Conservation (phyloP, 2,329 filamentous ascomycete genomes). For the Phialophora verrucosa region DNA sequence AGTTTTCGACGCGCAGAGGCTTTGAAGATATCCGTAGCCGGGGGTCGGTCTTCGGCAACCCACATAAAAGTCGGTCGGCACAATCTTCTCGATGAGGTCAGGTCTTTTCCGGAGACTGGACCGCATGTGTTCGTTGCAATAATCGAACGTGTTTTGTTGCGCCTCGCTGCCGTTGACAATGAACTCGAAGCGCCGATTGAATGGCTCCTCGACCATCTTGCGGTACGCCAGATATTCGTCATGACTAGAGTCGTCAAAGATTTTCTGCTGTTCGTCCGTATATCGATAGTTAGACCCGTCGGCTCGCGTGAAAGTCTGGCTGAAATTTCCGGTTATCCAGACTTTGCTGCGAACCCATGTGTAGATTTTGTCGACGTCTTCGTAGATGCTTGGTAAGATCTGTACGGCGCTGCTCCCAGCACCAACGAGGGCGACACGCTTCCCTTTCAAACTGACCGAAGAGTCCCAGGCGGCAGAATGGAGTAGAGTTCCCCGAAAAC, state of each 20-base stretch:
- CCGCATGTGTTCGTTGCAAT: slow-evolving; percentile 7
- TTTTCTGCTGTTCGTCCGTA: slow-evolving; percentile 27
- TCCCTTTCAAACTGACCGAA: slow-evolving; percentile 38
- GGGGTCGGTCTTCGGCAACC: slow-evolving; percentile 51
- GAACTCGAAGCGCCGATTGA: slow-evolving; percentile 29
- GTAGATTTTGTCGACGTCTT: slow-evolving; percentile 43
- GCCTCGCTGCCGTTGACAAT: slow-evolving; percentile 15
- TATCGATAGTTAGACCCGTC: slow-evolving; percentile 31
- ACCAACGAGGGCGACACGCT: slow-evolving; percentile 40
- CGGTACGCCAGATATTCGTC: slow-evolving; percentile 25
- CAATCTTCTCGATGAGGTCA: slow-evolving; percentile 51
- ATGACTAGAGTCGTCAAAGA: slow-evolving; percentile 14
- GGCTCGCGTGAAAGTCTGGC: slow-evolving; percentile 31
- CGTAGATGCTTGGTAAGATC: slow-evolving; percentile 47
- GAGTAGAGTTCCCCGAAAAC: slow-evolving; percentile 45
- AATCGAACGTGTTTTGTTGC: slow-evolving; percentile 17
- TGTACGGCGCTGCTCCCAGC: slow-evolving; percentile 39
- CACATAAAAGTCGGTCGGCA: slow-evolving; percentile 53
- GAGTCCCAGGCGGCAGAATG: slow-evolving; percentile 45
- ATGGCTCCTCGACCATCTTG: slow-evolving; percentile 30
- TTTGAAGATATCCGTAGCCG: slow-evolving; percentile 41
- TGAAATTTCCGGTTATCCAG: slow-evolving; percentile 39
- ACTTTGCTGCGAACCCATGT: slow-evolving; percentile 42
- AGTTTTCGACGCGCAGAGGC: slow-evolving; percentile 13
- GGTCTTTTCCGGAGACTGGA: slow-evolving; percentile 23